These are phyloP conservation scores for Wallacemonas sp. DNA, from an alignment of 208 protist species.

Conservation along the genomic window DNA sequence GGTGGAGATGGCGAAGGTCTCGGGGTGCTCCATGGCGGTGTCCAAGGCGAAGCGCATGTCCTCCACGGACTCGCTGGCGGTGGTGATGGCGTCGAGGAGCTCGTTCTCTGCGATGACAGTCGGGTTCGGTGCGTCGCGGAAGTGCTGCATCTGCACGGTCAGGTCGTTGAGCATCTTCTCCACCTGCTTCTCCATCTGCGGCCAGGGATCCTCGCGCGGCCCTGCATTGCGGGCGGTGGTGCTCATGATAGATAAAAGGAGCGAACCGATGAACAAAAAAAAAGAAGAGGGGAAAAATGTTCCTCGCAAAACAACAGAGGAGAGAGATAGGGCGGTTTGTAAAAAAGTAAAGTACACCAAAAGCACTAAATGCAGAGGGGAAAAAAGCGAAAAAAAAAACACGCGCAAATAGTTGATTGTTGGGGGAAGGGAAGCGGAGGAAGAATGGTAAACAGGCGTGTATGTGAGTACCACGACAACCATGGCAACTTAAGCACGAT, in stretches of 20 bases:
- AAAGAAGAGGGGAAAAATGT: not conserved
- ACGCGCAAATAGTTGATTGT: too few relatives aligned
- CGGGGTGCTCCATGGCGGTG: conserved; percentile 77
- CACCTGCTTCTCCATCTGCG: conserved; percentile 80
- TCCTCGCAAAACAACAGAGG: not conserved
- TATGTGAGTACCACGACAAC: too few relatives aligned
- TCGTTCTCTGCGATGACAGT: conserved; percentile 77
- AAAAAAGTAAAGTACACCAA: too few relatives aligned
- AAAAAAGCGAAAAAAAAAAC: too few relatives aligned
- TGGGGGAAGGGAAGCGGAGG: too few relatives aligned
- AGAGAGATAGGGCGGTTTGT: too few relatives aligned
- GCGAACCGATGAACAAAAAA: not conserved
- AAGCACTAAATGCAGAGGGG: too few relatives aligned
- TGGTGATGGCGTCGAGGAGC: conserved; percentile 63
- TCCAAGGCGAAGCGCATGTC: conserved; percentile 84
- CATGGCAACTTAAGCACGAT: too few relatives aligned
- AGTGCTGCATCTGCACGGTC: conserved; percentile 56
- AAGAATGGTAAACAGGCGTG: too few relatives aligned
- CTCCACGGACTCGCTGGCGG: conserved; percentile 61
- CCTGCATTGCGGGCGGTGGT: conserved; percentile 10
- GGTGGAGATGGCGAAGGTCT: conserved; percentile 70
- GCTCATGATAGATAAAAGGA: conserved; percentile 3
- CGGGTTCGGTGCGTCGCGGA: conserved; percentile 40
- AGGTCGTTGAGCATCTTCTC: conserved; percentile 70
- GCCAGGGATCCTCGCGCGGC: conserved; percentile 76